These are phyloP conservation scores for Neodidymelliopsis sp. DNA, from an alignment of 2,329 filamentous ascomycete genomes.

Conservation along the genomic window DNA sequence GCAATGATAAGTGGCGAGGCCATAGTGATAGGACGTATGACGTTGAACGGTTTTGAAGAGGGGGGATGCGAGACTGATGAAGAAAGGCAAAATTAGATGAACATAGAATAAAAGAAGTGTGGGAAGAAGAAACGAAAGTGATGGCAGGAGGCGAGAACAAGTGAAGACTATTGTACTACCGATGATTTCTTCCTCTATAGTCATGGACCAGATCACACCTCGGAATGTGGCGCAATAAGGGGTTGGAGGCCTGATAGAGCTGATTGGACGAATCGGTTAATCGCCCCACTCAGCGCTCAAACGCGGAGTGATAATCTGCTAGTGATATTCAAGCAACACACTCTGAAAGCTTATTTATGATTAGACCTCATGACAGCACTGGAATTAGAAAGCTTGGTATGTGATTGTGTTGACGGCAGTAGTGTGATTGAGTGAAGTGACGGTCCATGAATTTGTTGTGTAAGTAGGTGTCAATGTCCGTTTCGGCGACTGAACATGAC, in stretches of 20 bases:
- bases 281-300: neutral
- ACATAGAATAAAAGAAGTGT: neutral
- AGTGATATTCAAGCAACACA: neutral
- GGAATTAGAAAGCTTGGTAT: no score
- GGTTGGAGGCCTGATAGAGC: conserved; percentile 1
- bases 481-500: no score
- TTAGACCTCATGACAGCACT: no score
- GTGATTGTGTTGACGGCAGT: no score
- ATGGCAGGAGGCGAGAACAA: neutral
- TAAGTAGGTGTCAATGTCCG: no score
- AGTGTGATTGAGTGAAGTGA: no score
- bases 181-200: neutral
- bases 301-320: neutral
- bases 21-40: conserved; percentile 11
- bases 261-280: neutral
- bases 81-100: no score
- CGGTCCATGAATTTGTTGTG: no score
- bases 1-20: conserved; percentile 11
- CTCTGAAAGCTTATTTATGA: neutral
- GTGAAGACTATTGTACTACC: neutral
- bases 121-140: no score
- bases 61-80: no score
- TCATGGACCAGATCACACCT: neutral
- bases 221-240: neutral
- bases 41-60: neutral